Evolutionary conservation across 768 basidiomycete species (phyloP).

Genomic region (Suillus discolor): DNA sequence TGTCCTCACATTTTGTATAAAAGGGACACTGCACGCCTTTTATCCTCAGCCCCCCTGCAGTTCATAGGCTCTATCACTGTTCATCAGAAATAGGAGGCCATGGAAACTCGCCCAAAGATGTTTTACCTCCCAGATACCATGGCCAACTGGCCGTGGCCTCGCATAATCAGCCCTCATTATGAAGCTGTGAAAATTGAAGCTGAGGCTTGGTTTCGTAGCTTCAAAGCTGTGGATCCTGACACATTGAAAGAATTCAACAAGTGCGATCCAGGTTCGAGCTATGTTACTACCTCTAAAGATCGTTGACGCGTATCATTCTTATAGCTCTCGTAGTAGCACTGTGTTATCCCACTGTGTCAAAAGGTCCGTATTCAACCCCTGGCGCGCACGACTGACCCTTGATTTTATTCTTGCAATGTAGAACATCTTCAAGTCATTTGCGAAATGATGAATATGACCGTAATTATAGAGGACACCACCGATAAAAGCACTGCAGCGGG

Average conservation of each 20-base stretch:
- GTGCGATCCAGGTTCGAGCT: slow-evolving; percentile 40
- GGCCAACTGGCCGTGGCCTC: slow-evolving; percentile 45
- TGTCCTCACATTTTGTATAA: too few relatives aligned
- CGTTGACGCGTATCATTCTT: neutral
- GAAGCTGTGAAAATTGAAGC: slow-evolving; percentile 36
- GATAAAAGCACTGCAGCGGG: neutral
- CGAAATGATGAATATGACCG: slow-evolving; percentile 31
- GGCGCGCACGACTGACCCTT: neutral
- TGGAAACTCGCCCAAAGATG: neutral
- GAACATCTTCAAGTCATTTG: slow-evolving; percentile 26
- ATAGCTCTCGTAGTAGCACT: slow-evolving; percentile 10
- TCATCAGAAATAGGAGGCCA: too few relatives aligned
- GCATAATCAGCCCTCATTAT: slow-evolving; percentile 42
- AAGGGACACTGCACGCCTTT: too few relatives aligned
- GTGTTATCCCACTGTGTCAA: slow-evolving; percentile 7
- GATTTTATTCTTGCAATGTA: slow-evolving; percentile 16
- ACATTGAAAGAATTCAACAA: slow-evolving; percentile 42
- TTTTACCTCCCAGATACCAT: slow-evolving; percentile 41
- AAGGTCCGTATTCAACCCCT: neutral
- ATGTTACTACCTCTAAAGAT: neutral
- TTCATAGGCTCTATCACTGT: too few relatives aligned
- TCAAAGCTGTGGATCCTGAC: slow-evolving; percentile 36
- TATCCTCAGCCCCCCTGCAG: too few relatives aligned
- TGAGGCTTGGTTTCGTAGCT: slow-evolving; percentile 39
- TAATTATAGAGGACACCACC: too few relatives aligned